phyloP scores from a whole-genome alignment of 2,329 filamentous ascomycete species.

The Aspergillus pseudoterreus region DNA sequence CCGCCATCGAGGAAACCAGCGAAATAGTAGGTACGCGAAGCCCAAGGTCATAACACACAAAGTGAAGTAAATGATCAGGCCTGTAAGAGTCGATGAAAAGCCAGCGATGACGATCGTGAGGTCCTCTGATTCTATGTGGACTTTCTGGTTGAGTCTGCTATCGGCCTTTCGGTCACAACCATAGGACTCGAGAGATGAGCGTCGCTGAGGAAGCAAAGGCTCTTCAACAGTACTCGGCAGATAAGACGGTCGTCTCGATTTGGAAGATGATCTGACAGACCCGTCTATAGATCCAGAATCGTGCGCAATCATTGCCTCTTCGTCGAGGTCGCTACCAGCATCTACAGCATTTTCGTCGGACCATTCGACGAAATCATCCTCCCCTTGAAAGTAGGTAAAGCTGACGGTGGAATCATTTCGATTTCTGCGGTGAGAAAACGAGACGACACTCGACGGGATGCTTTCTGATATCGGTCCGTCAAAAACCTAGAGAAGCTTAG shows the following conservation, averaged over 20 bases:
- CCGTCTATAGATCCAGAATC: conserved; percentile 38
- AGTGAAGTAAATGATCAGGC: conserved; percentile 64
- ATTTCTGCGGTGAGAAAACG: conserved; percentile 78
- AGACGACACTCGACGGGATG: conserved; percentile 88
- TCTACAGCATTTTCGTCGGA: conserved; percentile 48
- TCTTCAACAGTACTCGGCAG: conserved; percentile 47
- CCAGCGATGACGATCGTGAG: conserved; percentile 90
- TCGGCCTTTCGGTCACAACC: conserved; percentile 58
- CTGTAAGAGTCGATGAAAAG: conserved; percentile 71
- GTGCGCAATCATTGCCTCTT: conserved; percentile 30
- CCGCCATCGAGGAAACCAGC: conserved; percentile 88
- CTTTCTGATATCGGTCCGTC: conserved; percentile 92
- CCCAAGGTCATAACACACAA: conserved; percentile 72
- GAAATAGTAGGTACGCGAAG: conserved; percentile 75
- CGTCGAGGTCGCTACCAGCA: conserved; percentile 42
- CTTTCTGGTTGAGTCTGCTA: conserved; percentile 75
- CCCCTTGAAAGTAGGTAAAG: conserved; percentile 80
- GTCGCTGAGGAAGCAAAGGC: conserved; percentile 66
- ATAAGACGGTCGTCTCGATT: conserved; percentile 32
- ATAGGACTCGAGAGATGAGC: conserved; percentile 63
- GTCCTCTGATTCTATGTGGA: conserved; percentile 91
- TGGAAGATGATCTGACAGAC: conserved; percentile 29
- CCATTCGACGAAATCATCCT: conserved; percentile 58
- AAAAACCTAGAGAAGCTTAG: conserved; percentile 57
- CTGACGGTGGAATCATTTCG: conserved; percentile 82